Evolutionary conservation across 1,284 basidiomycete genomes (phyloP).

Genomic region (Cryptococcus sp.): DNA sequence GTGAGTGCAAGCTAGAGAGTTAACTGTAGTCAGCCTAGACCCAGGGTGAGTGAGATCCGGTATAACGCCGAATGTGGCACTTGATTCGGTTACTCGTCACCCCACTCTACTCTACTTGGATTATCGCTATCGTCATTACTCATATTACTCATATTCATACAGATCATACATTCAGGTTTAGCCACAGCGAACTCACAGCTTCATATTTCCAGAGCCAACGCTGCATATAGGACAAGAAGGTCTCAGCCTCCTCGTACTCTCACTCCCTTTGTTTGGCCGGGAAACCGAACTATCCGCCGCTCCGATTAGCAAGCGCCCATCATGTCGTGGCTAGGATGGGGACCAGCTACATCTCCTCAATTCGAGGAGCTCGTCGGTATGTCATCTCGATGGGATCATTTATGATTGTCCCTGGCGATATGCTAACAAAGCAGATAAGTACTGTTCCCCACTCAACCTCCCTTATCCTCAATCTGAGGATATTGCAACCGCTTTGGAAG

Average conservation of each 20-base stretch:
- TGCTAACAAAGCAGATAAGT: conserved; percentile 38
- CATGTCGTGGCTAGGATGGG: conserved; percentile 48
- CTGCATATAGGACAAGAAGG: no score
- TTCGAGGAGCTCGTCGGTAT: conserved; percentile 48
- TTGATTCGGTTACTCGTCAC: no score
- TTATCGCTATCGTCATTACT: no score
- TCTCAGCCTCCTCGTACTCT: no score
- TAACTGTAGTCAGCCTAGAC: background rate
- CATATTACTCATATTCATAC: no score
- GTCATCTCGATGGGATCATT: conserved; percentile 7
- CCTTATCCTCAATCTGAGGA: conserved; percentile 62
- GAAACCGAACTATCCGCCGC: no score
- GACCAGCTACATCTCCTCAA: conserved; percentile 38
- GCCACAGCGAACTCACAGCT: no score
- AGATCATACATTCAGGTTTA: background rate
- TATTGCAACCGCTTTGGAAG: conserved; percentile 89
- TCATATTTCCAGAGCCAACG: no score
- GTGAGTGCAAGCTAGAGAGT: background rate
- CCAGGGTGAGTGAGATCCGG: no score
- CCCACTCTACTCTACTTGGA: no score
- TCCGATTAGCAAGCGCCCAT: no score
- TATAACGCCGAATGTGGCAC: background rate
- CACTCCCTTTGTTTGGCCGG: no score
- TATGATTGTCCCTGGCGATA: background rate
- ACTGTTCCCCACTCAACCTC: conserved; percentile 48